phyloP scores from a whole-genome alignment of 1,284 basidiomycete species.

The Austropuccinia psidii region DNA sequence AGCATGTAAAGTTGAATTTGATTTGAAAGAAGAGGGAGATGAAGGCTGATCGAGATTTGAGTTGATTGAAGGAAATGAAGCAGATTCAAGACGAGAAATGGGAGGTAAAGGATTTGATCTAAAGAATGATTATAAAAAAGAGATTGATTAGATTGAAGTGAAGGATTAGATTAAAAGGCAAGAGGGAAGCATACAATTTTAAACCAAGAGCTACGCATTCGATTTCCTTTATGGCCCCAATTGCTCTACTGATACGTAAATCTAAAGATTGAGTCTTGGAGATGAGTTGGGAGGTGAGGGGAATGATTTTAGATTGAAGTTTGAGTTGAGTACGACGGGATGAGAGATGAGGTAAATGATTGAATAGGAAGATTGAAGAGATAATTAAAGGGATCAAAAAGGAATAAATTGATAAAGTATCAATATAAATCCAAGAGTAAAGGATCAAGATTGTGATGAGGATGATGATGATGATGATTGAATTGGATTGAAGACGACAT shows the following conservation, averaged over 20 bases:
- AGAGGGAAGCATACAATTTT: neutral
- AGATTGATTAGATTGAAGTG: neutral
- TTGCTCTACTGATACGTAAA: slow-evolving; percentile 19
- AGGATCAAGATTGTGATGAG: neutral
- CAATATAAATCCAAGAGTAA: neutral
- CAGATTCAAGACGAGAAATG: slow-evolving; percentile 28
- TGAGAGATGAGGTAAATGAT: neutral
- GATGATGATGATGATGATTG: neutral
- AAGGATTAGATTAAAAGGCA: neutral
- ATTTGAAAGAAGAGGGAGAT: neutral
- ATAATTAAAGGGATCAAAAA: neutral
- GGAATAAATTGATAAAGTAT: neutral
- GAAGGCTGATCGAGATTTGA: too few relatives aligned
- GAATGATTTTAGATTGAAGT: slow-evolving; percentile 5
- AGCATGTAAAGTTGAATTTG: neutral
- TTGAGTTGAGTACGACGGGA: neutral
- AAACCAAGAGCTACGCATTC: slow-evolving; percentile 35
- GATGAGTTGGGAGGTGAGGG: neutral
- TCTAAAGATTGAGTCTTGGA: slow-evolving; percentile 17
- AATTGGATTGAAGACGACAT: neutral
- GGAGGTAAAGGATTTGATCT: slow-evolving; percentile 34
- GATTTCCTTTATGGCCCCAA: slow-evolving; percentile 31
- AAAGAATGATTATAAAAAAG: neutral
- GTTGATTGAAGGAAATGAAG: slow-evolving; percentile 6
- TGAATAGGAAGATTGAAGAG: neutral